Conservation (phyloP, 2,329 filamentous ascomycete genomes). For the Paracamarosporium sp. region DNA sequence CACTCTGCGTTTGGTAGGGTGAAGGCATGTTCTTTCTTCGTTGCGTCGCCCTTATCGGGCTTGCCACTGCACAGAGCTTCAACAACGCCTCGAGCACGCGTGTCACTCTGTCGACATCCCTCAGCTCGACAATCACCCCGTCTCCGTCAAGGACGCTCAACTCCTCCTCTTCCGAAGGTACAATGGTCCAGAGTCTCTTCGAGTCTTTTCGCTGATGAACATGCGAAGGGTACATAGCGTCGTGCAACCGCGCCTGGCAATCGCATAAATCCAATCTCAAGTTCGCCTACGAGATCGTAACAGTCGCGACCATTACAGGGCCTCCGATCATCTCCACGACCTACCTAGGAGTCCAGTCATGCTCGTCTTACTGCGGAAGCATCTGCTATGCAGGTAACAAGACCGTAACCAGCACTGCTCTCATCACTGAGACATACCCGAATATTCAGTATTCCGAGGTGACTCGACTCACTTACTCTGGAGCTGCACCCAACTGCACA, state of each 20-base stretch:
- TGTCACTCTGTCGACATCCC: background rate
- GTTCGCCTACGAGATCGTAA: background rate
- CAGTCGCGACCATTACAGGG: background rate
- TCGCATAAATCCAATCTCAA: background rate
- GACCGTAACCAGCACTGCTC: background rate
- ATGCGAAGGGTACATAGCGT: background rate
- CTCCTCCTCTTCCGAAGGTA: constrained; percentile 2
- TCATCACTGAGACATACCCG: background rate
- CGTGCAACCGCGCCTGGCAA: constrained; percentile 2
- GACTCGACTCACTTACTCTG: background rate
- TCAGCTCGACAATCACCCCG: background rate
- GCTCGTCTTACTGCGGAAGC: constrained; percentile 2
- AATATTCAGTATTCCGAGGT: background rate
- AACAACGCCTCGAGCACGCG: background rate
- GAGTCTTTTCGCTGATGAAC: background rate
- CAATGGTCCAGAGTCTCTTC: background rate
- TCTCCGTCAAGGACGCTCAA: background rate
- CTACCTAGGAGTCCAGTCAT: background rate
- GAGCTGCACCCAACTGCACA: constrained; percentile 2
- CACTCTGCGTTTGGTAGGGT: background rate
- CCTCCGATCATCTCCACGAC: background rate
- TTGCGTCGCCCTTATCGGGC: background rate
- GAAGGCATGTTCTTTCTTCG: constrained; percentile 3
- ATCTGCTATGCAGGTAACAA: constrained; percentile 5
- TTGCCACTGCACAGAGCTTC: background rate